Evolutionary conservation across 495 filamentous ascomycete species (phyloP).

Genomic region (Penicillium parvum): DNA sequence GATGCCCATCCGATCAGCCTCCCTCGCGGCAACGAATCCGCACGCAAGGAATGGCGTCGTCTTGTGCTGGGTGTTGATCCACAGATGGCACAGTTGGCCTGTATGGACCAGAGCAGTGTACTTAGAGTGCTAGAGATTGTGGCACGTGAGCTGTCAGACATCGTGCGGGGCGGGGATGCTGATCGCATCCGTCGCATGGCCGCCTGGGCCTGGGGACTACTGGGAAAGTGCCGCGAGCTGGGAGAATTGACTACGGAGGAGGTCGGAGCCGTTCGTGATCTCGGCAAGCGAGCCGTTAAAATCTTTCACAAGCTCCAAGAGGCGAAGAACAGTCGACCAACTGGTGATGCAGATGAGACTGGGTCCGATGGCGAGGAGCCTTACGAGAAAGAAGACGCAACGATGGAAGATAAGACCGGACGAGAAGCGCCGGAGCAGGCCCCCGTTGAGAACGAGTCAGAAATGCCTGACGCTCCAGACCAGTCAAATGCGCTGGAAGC

Average conservation of each 20-base stretch:
- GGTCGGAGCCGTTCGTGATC: conserved; percentile 46
- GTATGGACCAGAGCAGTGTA: conserved; percentile 59
- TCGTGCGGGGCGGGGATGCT: conserved; percentile 36
- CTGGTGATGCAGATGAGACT: conserved; percentile 18
- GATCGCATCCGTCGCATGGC: conserved; percentile 46
- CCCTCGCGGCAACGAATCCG: conserved; percentile 36
- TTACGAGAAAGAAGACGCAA: background rate
- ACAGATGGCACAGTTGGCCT: conserved; percentile 60
- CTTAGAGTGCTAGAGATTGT: conserved; percentile 47
- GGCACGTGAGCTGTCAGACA: conserved; percentile 39
- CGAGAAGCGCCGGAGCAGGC: conserved; percentile 2
- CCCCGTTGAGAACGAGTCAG: conserved; percentile 15
- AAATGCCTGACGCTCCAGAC: conserved; percentile 23
- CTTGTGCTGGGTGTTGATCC: conserved; percentile 55
- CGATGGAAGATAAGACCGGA: conserved; percentile 5
- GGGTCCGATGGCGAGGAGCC: conserved; percentile 26
- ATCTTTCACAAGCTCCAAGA: conserved; percentile 44
- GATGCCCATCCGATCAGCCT: conserved; percentile 54
- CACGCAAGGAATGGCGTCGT: conserved; percentile 46
- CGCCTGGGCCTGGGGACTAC: conserved; percentile 48
- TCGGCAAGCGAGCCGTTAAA: conserved; percentile 45
- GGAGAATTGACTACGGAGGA: conserved; percentile 46
- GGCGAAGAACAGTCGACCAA: conserved; percentile 21
- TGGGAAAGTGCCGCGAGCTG: conserved; percentile 46
- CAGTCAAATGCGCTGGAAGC: conserved; percentile 42